These are phyloP conservation scores for Vigna reflexopilosa DNA, from an alignment of 306 rosid species.

Conservation along the genomic window DNA sequence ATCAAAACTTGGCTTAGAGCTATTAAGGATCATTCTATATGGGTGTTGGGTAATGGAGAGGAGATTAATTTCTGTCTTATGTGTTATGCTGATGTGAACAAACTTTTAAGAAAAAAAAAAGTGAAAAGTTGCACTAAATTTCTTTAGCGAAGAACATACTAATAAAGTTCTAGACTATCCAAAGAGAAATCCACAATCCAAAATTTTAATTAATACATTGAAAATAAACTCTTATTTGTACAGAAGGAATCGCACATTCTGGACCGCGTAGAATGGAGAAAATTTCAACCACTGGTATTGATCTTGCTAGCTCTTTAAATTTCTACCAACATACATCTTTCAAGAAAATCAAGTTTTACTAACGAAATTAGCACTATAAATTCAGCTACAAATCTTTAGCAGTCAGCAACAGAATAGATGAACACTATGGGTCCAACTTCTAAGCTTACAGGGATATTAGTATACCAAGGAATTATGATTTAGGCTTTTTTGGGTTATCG, in stretches of 20 bases:
- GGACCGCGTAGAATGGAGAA: neutral
- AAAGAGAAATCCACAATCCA: neutral
- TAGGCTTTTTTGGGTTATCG: slow-evolving; percentile 32
- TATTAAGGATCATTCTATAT: too few species aligned
- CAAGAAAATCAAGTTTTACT: slow-evolving; percentile 9
- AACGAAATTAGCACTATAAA: neutral
- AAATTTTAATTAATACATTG: neutral
- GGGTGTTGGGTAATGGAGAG: too few species aligned
- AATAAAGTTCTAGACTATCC: neutral
- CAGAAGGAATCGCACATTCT: slow-evolving; percentile 14
- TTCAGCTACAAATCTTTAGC: slow-evolving; percentile 4
- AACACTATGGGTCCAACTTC: neutral
- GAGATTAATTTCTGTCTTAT: too few species aligned
- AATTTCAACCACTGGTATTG: neutral
- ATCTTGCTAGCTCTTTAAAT: neutral
- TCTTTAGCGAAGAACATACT: too few species aligned
- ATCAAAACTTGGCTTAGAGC: too few species aligned
- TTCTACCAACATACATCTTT: neutral
- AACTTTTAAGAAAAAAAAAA: too few species aligned
- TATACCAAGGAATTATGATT: slow-evolving; percentile 50
- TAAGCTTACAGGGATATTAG: neutral
- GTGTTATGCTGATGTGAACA: too few species aligned
- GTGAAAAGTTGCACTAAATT: too few species aligned
- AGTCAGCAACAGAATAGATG: slow-evolving; percentile 2
- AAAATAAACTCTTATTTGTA: slow-evolving; percentile 34